These are phyloP conservation scores for Tuber microsphaerosporum DNA, from an alignment of 495 filamentous ascomycete genomes.

Conservation along the genomic window DNA sequence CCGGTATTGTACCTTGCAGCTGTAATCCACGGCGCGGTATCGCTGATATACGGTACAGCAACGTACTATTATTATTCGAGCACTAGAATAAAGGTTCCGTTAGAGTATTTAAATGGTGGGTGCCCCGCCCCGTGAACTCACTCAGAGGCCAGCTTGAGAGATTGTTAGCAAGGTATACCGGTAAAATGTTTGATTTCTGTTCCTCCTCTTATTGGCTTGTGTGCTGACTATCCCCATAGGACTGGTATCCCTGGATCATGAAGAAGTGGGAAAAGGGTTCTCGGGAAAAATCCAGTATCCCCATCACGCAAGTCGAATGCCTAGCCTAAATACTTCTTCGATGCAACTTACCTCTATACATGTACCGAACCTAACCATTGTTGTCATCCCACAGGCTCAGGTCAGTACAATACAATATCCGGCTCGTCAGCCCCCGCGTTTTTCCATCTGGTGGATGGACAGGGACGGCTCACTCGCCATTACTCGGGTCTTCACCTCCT, in stretches of 20 bases:
- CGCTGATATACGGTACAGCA: background rate
- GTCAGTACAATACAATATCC: background rate
- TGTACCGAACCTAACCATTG: background rate
- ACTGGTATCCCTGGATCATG: background rate
- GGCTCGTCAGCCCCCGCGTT: background rate
- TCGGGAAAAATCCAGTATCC: background rate
- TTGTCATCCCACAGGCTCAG: background rate
- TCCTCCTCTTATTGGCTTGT: background rate
- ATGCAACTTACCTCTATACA: background rate
- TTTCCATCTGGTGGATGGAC: background rate
- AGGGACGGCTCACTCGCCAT: background rate
- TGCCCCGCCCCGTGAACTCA: background rate
- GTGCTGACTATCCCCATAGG: background rate
- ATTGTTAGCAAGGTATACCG: background rate
- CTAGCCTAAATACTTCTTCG: background rate
- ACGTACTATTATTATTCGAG: background rate
- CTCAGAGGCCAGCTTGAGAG: background rate
- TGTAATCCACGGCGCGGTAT: background rate
- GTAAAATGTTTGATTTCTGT: background rate
- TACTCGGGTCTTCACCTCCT: background rate
- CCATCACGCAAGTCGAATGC: background rate
- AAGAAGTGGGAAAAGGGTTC: background rate
- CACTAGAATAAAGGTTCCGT: background rate
- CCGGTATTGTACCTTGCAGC: background rate
- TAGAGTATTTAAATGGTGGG: background rate